phyloP scores from a whole-genome alignment of 345 rosid genomes.

The Mallotus nudiflorus region DNA sequence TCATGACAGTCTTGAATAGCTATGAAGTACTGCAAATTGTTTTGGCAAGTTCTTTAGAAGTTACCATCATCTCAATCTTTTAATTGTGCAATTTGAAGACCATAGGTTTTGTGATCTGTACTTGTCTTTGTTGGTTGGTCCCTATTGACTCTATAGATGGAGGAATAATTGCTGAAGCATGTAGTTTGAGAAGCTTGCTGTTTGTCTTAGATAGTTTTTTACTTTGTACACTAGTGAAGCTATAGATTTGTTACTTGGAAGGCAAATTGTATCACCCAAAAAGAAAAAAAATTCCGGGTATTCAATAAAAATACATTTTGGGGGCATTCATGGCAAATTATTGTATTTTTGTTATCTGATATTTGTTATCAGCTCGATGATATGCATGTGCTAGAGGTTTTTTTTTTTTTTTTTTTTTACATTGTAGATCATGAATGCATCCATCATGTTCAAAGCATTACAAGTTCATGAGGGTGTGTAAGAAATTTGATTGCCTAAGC shows the following conservation, averaged over 20 bases:
- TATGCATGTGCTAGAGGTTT: too few species aligned
- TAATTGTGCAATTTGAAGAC: constrained; percentile 12
- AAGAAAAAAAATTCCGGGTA: neutral
- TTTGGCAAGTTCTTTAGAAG: neutral
- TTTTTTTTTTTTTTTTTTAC: neutral
- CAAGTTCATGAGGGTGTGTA: neutral
- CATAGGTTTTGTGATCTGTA: neutral
- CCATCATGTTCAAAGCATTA: too few species aligned
- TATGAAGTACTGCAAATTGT: neutral
- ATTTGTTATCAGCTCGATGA: neutral
- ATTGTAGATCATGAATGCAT: too few species aligned
- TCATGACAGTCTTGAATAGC: neutral
- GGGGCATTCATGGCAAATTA: neutral
- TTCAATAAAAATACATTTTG: neutral
- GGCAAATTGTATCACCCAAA: constrained; percentile 1
- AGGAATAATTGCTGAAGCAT: neutral
- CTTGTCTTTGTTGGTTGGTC: neutral
- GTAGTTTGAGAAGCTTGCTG: neutral
- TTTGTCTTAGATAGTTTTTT: neutral
- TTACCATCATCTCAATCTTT: neutral
- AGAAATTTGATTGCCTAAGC: constrained; percentile 7
- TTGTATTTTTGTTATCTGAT: neutral
- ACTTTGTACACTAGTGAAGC: neutral
- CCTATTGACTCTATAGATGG: neutral
- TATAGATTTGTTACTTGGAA: neutral